Evolutionary conservation across 805 yeast species (phyloP).

Genomic region (Metschnikowia henanensis): DNA sequence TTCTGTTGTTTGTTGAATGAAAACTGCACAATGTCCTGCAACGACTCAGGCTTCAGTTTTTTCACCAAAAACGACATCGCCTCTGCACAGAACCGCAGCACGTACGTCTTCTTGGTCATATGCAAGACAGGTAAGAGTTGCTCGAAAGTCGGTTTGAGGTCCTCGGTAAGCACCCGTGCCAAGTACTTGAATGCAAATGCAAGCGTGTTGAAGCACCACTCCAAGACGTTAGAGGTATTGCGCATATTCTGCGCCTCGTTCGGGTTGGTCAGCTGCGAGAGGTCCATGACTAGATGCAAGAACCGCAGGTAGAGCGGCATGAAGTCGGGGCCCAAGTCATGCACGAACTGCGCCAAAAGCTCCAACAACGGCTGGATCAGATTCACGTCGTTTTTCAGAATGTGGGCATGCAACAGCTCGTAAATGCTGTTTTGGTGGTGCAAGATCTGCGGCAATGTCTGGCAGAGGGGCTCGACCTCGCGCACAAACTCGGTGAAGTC

Average conservation of each 20-base stretch:
- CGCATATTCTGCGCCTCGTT: constrained; percentile 52
- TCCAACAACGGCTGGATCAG: constrained; percentile 84
- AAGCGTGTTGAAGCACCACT: constrained; percentile 79
- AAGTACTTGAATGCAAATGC: constrained; percentile 91
- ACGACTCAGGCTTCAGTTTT: constrained; percentile 53
- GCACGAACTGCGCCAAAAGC: constrained; percentile 76
- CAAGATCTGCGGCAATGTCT: constrained; percentile 78
- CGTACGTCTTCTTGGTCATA: constrained; percentile 55
- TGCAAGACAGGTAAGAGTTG: constrained; percentile 64
- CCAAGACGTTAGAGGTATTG: constrained; percentile 63
- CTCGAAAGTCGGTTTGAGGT: constrained; percentile 69
- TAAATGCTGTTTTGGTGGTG: constrained; percentile 66
- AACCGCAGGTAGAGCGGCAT: constrained; percentile 63
- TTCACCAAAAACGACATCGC: constrained; percentile 82
- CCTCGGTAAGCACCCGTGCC: constrained; percentile 59
- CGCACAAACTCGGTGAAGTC: constrained; percentile 64
- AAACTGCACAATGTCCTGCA: constrained; percentile 46
- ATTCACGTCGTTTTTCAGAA: constrained; percentile 58
- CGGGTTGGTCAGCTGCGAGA: constrained; percentile 41
- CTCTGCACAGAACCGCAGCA: constrained; percentile 85
- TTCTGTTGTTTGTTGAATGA: constrained; percentile 37
- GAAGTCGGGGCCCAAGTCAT: constrained; percentile 91
- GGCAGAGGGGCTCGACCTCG: constrained; percentile 52
- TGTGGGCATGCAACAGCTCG: constrained; percentile 45
- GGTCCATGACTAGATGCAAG: constrained; percentile 47